These are phyloP conservation scores for Vanrija pseudolonga DNA, from an alignment of 1,284 basidiomycete genomes.

Conservation along the genomic window DNA sequence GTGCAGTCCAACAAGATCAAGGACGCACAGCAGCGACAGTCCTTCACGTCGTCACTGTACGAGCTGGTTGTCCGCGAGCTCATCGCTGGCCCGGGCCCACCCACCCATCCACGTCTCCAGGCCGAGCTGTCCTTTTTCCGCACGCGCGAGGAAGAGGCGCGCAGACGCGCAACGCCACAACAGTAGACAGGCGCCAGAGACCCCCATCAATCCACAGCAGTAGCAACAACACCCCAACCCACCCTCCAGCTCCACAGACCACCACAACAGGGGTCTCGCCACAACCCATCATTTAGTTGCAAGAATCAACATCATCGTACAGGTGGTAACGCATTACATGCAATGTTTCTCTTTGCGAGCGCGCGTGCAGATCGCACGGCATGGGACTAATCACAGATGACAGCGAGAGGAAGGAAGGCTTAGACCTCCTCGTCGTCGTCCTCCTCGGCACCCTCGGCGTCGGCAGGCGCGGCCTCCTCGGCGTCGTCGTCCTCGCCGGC, in stretches of 20 bases:
- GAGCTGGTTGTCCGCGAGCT: slow-evolving; percentile 72
- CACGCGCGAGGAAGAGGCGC: slow-evolving; percentile 58
- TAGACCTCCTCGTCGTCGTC: slow-evolving; percentile 32
- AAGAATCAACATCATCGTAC: not conserved
- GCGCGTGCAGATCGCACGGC: not conserved
- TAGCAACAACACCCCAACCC: not conserved
- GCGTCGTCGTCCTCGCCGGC: slow-evolving; percentile 14
- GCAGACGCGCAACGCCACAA: slow-evolving; percentile 43
- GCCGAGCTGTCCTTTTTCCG: slow-evolving; percentile 60
- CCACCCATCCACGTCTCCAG: slow-evolving; percentile 59
- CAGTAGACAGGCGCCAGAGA: too few relatives aligned
- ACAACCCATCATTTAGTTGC: not conserved
- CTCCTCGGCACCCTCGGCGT: slow-evolving; percentile 22
- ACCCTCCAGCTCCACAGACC: not conserved
- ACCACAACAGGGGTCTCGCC: not conserved
- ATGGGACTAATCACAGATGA: not conserved
- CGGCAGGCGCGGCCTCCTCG: slow-evolving; percentile 19
- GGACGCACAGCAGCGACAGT: slow-evolving; percentile 58
- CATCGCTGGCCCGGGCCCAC: slow-evolving; percentile 54
- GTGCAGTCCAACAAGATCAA: slow-evolving; percentile 66
- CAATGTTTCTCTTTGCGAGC: not conserved
- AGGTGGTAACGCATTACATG: too few relatives aligned
- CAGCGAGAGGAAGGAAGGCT: not conserved
- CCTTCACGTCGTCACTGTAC: slow-evolving; percentile 68
- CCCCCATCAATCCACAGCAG: slow-evolving; percentile 27